Base-by-base conservation (phyloP, 352 stramenopile species). In the Globisporangium mamillatum region DNA sequence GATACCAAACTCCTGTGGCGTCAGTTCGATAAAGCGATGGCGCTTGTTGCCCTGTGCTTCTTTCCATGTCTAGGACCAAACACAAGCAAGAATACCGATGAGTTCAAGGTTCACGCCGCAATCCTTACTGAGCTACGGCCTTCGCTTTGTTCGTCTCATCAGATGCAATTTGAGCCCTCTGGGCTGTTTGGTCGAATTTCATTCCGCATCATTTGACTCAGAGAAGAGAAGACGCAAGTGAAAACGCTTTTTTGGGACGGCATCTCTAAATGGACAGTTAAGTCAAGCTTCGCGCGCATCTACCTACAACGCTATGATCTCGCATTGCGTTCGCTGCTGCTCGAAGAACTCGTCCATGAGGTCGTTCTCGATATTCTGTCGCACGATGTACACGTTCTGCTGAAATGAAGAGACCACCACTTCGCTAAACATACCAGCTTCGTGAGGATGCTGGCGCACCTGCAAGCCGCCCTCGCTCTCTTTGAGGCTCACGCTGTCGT, bases 1-100 rank as follows among this genome's bases (percentile, higher is more conserved):
- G 14, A 74, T 54, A 55, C 78, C 36, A 6, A 73, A 63, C n/a
- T 75, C 63, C 3, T 55, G 72, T 71, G 14, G 44, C 64, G 7
- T 50, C 32, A 57, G 66, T 48, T 53, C 22, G 27, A 9, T 29
- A 22, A 7, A 32, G 20, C 29, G 48, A 14, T 63, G 48, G 25
- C 52, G 62, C 38, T 50, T 75, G 22, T 68, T 67, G 25, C 68
- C 64, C 16, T 77, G 67, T n/a, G 73, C 48, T 34, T 81, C 69
- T 22, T 79, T 69, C 72, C 69, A 75, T 22, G 2, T 32, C 27
- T 7, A 32, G 27, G 27, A 32, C 4, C 27, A 32, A 32, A 32
- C 27, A 32, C 27, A 32, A 32, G 27, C 27, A 32, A 32, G 27
- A 3, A 32, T 32, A 32, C 3, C 27, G 27, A 32, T 32, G 27